Evolutionary conservation across 768 basidiomycete genomes (phyloP).

Genomic region (Leccinum uliginosum): DNA sequence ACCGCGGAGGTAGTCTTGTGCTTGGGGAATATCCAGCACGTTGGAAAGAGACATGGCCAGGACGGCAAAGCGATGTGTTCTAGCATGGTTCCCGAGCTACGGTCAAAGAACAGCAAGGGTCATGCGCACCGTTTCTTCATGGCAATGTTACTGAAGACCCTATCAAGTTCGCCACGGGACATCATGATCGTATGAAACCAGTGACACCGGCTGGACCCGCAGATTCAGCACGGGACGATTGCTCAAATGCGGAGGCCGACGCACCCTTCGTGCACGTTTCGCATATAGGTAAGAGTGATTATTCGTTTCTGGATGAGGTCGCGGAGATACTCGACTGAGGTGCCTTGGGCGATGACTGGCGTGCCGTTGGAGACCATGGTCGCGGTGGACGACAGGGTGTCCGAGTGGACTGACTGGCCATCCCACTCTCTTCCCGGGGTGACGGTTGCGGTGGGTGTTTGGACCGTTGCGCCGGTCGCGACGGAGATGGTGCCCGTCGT

Average conservation of each 20-base stretch:
- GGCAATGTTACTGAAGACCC: slow-evolving; percentile 63
- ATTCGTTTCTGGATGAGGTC: slow-evolving; percentile 82
- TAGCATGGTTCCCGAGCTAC: slow-evolving; percentile 27
- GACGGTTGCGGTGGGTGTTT: slow-evolving; percentile 36
- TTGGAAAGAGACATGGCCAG: slow-evolving; percentile 85
- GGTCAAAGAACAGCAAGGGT: slow-evolving; percentile 2
- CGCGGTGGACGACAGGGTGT: slow-evolving; percentile 38
- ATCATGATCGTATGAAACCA: slow-evolving; percentile 90
- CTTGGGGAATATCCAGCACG: slow-evolving; percentile 74
- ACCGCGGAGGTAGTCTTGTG: slow-evolving; percentile 75
- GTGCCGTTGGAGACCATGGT: slow-evolving; percentile 34
- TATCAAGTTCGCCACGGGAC: slow-evolving; percentile 67
- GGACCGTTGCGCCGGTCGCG: slow-evolving; percentile 32
- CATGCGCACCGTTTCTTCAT: slow-evolving; percentile 72
- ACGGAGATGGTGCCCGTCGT: slow-evolving; percentile 34
- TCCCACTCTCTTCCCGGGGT: slow-evolving; percentile 62
- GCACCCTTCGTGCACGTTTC: slow-evolving; percentile 84
- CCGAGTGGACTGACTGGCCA: slow-evolving; percentile 59
- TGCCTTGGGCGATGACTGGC: slow-evolving; percentile 45
- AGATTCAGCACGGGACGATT: slow-evolving; percentile 1
- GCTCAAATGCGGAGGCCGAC: slow-evolving; percentile 24
- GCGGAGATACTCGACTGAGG: slow-evolving; percentile 73
- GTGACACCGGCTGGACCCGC: slow-evolving; percentile 56
- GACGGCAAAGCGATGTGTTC: slow-evolving; percentile 78
- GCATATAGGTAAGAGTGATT: slow-evolving; percentile 78